Conservation (phyloP, 306 rosid genomes). For the Argentina anserina region DNA sequence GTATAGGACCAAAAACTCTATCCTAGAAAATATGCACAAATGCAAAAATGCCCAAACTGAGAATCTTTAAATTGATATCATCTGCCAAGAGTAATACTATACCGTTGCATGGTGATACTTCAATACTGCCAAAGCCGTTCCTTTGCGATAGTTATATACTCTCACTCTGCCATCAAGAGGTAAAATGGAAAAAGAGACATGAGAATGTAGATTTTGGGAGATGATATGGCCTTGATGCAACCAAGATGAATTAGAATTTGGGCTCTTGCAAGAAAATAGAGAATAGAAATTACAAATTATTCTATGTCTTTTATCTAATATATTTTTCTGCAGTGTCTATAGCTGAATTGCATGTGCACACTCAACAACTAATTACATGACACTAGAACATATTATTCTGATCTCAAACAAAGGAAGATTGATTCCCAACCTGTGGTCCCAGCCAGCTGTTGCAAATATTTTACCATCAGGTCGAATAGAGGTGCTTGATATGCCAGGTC, state of each 20-base stretch:
- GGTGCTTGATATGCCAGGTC: slow-evolving; percentile 81
- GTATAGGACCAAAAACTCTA: not conserved
- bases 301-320: not conserved
- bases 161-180: slow-evolving; percentile 56
- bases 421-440: slow-evolving; percentile 85
- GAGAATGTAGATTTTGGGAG: slow-evolving; percentile 7
- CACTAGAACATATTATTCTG: not conserved
- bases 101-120: slow-evolving; percentile 90
- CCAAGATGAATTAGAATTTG: not conserved
- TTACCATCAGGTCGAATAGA: slow-evolving; percentile 75
- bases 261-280: not conserved
- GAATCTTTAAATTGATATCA: slow-evolving; percentile 4
- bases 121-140: slow-evolving; percentile 75
- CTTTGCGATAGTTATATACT: slow-evolving; percentile 75
- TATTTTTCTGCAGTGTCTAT: not conserved
- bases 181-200: slow-evolving; percentile 16
- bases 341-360: not conserved
- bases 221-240: not conserved
- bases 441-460: slow-evolving; percentile 89
- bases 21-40: not conserved
- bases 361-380: not conserved
- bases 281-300: not conserved
- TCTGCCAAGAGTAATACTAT: slow-evolving; percentile 25
- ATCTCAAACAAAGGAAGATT: not conserved
- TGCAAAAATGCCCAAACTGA: not conserved